Base-by-base conservation (phyloP, 371 early-diverging fungal genomes). In the Mortierella sp. region DNA sequence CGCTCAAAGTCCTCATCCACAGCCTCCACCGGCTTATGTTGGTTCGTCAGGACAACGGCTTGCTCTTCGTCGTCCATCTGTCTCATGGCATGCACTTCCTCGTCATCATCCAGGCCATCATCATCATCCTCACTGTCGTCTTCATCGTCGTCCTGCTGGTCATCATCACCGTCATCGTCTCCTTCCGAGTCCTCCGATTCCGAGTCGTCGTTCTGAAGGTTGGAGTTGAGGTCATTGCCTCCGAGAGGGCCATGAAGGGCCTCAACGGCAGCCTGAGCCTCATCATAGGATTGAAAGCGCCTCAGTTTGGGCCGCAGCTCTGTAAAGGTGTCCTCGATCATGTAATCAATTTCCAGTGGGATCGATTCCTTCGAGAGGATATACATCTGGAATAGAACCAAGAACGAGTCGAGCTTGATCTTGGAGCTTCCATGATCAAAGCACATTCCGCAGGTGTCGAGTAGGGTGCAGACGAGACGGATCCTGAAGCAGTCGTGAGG, bases 401-500 rank as follows among this genome's bases (percentile, higher is more conserved):
- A 80, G 85, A 95, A 97, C 43, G 90, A 79, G 80, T 95, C 94
- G 41, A 96, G 77, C 66, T 91, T 91, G 69, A 87, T 89, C 68
- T 91, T 93, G 8, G 90, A 85, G 34, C 85, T 86, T 13, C 94
- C 95, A 43, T 91, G 85, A 74, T 94, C 93, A 86, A 97, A 95
- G 79, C 92, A 93, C 85, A 90, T 88, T 14, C 98, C 97, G 73
- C 98, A 97, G 0, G 96, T 93, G 64, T 96, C 95, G 9, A 99
- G 90, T 26, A 99, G 74, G 0, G 95, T 93, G 87, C 97, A 96
- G 66, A 92, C 91, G 8, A 99, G 88, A 29, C 98, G 93, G 29
- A 97, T 91, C 41, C 99, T 93, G 92, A 99, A 99, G 80, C 94
- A 97, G 84, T 99, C 98, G 77, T 92, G 86, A 13, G 96, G 93